phyloP scores from a whole-genome alignment of 371 early-diverging fungal species.

The Chytridiales sp. region DNA sequence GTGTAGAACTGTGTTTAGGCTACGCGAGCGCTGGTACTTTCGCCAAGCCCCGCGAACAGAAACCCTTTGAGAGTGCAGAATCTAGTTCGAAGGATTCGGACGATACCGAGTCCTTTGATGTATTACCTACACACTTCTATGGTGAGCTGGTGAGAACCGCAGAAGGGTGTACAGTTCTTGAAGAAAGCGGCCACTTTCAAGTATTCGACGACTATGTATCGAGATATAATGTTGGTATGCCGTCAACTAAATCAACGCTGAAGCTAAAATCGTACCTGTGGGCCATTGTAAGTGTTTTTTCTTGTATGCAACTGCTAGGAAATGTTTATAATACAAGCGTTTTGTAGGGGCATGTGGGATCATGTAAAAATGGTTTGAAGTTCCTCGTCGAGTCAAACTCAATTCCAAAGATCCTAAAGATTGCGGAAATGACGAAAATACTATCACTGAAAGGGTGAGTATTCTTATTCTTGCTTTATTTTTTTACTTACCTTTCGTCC shows the following conservation, averaged over 20 bases:
- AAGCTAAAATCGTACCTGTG: slow-evolving; percentile 77
- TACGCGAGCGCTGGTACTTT: too few relatives aligned
- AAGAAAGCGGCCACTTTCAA: slow-evolving; percentile 66
- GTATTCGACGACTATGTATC: slow-evolving; percentile 62
- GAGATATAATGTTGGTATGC: too few relatives aligned
- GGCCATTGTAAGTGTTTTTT: slow-evolving; percentile 55
- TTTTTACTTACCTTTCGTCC: slow-evolving; percentile 5
- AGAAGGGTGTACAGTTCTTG: slow-evolving; percentile 70
- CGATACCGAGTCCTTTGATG: too few relatives aligned
- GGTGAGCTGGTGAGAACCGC: slow-evolving; percentile 78
- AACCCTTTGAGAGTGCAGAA: too few relatives aligned
- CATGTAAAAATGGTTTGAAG: slow-evolving; percentile 65
- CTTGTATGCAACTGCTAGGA: neutral
- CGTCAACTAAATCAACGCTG: too few relatives aligned
- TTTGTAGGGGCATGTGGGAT: slow-evolving; percentile 72
- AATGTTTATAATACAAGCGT: neutral
- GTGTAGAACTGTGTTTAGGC: slow-evolving; percentile 71
- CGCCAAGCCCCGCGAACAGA: too few relatives aligned
- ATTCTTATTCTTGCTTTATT: neutral
- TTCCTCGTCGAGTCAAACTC: slow-evolving; percentile 71
- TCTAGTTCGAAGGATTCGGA: too few relatives aligned
- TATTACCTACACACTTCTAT: slow-evolving; percentile 78
- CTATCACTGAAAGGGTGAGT: slow-evolving; percentile 77
- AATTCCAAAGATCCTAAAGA: slow-evolving; percentile 65
- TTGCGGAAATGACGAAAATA: slow-evolving; percentile 67